phyloP scores from a whole-genome alignment of 2,329 filamentous ascomycete genomes.

The Trichoderma sp. region DNA sequence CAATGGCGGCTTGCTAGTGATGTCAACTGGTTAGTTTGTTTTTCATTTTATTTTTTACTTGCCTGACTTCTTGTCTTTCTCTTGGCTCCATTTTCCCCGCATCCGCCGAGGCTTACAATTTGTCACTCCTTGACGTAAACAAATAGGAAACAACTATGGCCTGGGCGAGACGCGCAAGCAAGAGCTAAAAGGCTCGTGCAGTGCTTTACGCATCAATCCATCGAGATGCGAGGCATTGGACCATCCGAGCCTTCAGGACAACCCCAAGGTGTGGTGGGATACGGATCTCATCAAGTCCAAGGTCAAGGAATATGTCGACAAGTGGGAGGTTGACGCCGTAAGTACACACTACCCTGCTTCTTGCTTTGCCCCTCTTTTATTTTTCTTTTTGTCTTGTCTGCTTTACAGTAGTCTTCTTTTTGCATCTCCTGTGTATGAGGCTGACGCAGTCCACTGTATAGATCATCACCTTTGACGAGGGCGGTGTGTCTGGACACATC shows the following conservation, averaged over 20 bases:
- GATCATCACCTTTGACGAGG: constrained; percentile 46
- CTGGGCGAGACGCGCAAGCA: constrained; percentile 34
- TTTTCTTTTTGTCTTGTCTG: background rate
- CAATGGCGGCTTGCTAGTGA: constrained; percentile 34
- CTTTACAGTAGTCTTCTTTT: background rate
- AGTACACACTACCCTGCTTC: background rate
- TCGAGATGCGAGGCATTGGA: constrained; percentile 38
- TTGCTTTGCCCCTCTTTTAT: background rate
- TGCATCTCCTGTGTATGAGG: background rate
- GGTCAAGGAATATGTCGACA: constrained; percentile 38
- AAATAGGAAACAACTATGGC: constrained; percentile 37
- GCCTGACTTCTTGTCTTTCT: background rate
- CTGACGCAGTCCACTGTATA: constrained; percentile 15
- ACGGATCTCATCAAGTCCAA: constrained; percentile 37
- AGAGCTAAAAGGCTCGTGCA: constrained; percentile 37
- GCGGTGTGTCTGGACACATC: constrained; percentile 44
- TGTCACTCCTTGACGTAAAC: background rate
- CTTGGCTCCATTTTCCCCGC: constrained; percentile 10
- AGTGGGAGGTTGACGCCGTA: constrained; percentile 41
- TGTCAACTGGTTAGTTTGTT: constrained; percentile 35
- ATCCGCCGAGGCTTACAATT: background rate
- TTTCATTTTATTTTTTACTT: background rate
- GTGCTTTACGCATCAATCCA: constrained; percentile 34
- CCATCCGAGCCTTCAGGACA: constrained; percentile 41
- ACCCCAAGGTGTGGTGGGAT: constrained; percentile 43